Conservation (phyloP, 2,329 filamentous ascomycete species). For the Trichoderma brevicompactum region DNA sequence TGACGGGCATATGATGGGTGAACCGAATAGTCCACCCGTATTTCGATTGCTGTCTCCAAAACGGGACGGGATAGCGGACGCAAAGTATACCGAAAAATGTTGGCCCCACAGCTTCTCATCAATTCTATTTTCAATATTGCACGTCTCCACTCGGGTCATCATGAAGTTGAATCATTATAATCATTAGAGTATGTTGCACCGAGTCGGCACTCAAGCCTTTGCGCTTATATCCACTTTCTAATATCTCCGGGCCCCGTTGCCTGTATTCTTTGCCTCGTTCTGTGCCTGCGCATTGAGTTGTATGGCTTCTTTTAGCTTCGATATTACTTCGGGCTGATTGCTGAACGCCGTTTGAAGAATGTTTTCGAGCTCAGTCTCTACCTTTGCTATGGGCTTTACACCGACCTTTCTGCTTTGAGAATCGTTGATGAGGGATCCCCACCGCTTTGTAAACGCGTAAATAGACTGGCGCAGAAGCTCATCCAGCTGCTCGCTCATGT, state of each 20-base stretch:
- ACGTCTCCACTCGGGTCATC: not conserved
- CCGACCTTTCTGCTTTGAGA: slow-evolving; percentile 53
- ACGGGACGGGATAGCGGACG: no score
- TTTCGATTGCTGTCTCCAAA: no score
- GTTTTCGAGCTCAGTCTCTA: slow-evolving; percentile 61
- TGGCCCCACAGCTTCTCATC: not conserved
- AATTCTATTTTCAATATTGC: not conserved
- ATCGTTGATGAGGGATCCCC: slow-evolving; percentile 57
- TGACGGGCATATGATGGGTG: no score
- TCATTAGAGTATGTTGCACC: not conserved
- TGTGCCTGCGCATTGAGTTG: slow-evolving; percentile 60
- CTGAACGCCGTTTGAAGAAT: slow-evolving; percentile 62
- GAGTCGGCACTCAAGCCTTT: not conserved
- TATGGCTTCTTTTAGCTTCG: slow-evolving; percentile 65
- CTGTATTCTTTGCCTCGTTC: slow-evolving; percentile 48
- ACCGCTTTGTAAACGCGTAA: slow-evolving; percentile 65
- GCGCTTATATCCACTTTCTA: slow-evolving; percentile 26
- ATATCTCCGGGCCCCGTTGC: slow-evolving; percentile 41
- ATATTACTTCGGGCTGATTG: slow-evolving; percentile 62
- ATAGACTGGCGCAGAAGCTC: slow-evolving; percentile 66
- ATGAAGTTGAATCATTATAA: not conserved
- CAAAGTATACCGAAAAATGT: no score
- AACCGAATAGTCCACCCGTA: no score
- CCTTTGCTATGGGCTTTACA: slow-evolving; percentile 55
- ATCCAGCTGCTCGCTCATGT: slow-evolving; percentile 68